Conservation (phyloP, 345 rosid genomes). For the Fremontodendron californicum region DNA sequence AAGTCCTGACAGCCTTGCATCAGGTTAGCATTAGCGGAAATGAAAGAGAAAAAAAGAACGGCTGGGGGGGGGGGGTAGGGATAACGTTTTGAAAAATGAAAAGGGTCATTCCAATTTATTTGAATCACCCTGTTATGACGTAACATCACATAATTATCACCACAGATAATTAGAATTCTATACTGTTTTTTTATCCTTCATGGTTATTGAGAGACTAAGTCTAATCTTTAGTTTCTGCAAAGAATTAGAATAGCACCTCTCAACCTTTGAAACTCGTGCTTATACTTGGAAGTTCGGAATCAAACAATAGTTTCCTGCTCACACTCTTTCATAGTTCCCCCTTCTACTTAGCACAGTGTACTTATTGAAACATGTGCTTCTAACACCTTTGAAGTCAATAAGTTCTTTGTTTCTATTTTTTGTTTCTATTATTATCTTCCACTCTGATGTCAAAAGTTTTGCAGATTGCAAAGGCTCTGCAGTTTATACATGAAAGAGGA, state of each 20-base stretch:
- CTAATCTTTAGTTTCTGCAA: not conserved
- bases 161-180: not conserved
- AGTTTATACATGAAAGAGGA: conserved; percentile 70
- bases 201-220: not conserved
- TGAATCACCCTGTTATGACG: not conserved
- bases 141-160: not conserved
- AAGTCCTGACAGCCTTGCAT: conserved; percentile 54
- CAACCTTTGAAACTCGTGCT: not conserved
- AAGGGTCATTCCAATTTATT: not conserved
- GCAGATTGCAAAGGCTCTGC: conserved; percentile 88
- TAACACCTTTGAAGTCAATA: not conserved
- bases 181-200: not conserved
- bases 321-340: not conserved
- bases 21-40: conserved; percentile 47
- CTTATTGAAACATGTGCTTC: not conserved
- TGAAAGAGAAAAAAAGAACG: not conserved
- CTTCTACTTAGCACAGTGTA: not conserved
- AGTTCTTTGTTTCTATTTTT: not conserved
- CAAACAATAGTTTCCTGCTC: not conserved
- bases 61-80: not conserved
- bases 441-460: conserved; percentile 18
- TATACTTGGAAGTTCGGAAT: not conserved
- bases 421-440: not conserved
- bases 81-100: not conserved
- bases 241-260: too few relatives aligned